A percentile compares a stretch with the other conserved stretches of the same genome.
Evolutionary conservation across 2,329 filamentous ascomycete species (phyloP).

Genomic region (Pseudocercospora musae): DNA sequence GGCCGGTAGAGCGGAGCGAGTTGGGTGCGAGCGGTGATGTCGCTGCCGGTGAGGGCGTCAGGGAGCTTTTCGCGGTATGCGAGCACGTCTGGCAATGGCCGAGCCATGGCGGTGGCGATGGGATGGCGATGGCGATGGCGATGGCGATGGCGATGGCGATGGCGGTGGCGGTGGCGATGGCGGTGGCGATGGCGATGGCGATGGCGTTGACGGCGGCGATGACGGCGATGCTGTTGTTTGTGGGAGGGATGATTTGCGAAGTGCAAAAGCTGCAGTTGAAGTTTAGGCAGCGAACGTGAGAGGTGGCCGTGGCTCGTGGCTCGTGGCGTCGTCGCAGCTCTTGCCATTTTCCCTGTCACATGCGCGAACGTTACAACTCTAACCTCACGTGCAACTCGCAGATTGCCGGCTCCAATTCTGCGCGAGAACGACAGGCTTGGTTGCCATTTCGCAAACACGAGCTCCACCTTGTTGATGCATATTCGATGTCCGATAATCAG

Average conservation of each 20-base stretch:
- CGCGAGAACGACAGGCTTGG: background rate
- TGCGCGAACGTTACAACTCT: background rate
- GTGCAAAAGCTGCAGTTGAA: background rate
- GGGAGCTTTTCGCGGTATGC: slow-evolving; percentile 9
- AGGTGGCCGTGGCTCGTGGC: too few species aligned
- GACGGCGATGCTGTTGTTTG: background rate
- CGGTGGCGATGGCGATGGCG: slow-evolving; percentile 8
- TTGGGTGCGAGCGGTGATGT: slow-evolving; percentile 8
- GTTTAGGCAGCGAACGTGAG: background rate
- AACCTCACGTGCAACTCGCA: background rate
- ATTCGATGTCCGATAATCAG: background rate
- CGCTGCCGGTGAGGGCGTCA: slow-evolving; percentile 11
- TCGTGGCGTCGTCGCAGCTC: background rate
- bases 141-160: background rate
- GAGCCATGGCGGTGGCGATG: slow-evolving; percentile 8
- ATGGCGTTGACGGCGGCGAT: background rate
- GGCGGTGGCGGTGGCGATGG: background rate
- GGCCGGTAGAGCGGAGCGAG: slow-evolving; percentile 15
- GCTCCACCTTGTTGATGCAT: background rate
- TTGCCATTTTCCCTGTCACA: background rate
- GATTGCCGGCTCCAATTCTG: background rate
- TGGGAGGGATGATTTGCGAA: background rate
- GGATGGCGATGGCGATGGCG: background rate
- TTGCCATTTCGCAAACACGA: background rate
- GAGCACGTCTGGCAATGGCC: slow-evolving; percentile 5